Base-by-base conservation (phyloP, 83 land plant species). In the Picea abies region DNA sequence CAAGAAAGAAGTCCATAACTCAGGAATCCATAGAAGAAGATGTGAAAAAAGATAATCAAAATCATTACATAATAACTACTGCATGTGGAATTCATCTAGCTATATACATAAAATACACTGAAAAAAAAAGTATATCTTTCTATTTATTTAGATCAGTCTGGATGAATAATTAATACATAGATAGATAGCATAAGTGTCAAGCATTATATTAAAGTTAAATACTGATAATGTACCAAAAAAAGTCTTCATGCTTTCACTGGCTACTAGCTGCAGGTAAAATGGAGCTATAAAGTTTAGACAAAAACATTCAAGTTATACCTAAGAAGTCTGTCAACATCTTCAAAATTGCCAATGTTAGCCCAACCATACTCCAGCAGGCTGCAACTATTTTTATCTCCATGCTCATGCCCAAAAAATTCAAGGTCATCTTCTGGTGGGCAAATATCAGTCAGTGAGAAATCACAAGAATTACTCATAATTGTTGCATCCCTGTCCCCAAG, bases 291-390 rank as follows among this genome's bases (percentile, higher is more conserved):
- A 67, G 3, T 20, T 22, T 60, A 12, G 68, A 82, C 61, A 60
- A 5, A 69, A 20, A 5, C 15, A 4, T 62, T 79, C 35, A n/a
- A 85, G 67, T 52, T 81, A 35, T 35, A 92, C 92, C 94, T 90
- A 61, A 92, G 85, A 83, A 92, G 85, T 78, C 69, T 72, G 80
- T 90, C 92, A 62, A 92, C 85, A 83, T 92, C 94, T 26, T 92
- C 94, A 85, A 90, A 92, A 23, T 85, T 88, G 10, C 87, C 94
- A 83, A 92, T 90, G 32, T 87, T 88, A 47, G 88, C 85, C 94
- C 92, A 92, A 11, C 85, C 89, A 80, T 87, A 88, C 19, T 80
- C 84, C 67, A 86, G 76, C 12, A 86, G 84, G 80, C 84, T 90
- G 75, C 66, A 83, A 47, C 76, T 47, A n/a, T 83, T 84, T 78